Conservation (phyloP, 108 stramenopile genomes). For the Stephanodiscus minutulus region DNA sequence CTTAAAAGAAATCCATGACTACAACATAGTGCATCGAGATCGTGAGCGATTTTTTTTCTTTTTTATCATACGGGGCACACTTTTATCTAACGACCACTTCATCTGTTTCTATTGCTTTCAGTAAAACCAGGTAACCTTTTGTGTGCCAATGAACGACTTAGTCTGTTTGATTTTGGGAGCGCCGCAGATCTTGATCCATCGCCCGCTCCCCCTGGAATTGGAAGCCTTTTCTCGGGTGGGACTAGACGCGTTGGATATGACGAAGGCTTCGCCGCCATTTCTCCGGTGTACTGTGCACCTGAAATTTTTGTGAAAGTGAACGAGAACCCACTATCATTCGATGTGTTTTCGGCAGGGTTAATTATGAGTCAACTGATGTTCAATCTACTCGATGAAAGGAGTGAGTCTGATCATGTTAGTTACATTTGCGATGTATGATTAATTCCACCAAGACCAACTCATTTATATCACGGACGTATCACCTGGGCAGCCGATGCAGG, state of each 20-base stretch:
- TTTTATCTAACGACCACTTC: background rate
- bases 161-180: conserved; percentile 81
- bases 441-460: background rate
- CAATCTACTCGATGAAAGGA: conserved; percentile 73
- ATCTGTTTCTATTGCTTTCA: background rate
- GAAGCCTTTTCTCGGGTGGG: conserved; percentile 32
- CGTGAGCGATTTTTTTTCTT: conserved; percentile 20
- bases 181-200: conserved; percentile 77
- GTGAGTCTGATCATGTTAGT: background rate
- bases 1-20: conserved; percentile 51
- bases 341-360: conserved; percentile 69
- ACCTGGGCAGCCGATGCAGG: conserved; percentile 58
- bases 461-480: background rate
- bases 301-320: conserved; percentile 61
- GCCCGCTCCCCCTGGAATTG: conserved; percentile 8
- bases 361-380: conserved; percentile 80
- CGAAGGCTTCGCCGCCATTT: conserved; percentile 61
- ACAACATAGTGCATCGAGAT: conserved; percentile 77
- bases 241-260: conserved; percentile 57
- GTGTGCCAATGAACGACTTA: conserved; percentile 34
- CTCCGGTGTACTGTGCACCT: conserved; percentile 79
- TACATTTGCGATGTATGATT: background rate
- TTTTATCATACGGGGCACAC: background rate
- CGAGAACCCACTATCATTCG: conserved; percentile 53
- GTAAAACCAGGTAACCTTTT: conserved; percentile 79